These are phyloP conservation scores for Buxus sempervirens DNA, from an alignment of 164 flowering plant species.

Conservation along the genomic window DNA sequence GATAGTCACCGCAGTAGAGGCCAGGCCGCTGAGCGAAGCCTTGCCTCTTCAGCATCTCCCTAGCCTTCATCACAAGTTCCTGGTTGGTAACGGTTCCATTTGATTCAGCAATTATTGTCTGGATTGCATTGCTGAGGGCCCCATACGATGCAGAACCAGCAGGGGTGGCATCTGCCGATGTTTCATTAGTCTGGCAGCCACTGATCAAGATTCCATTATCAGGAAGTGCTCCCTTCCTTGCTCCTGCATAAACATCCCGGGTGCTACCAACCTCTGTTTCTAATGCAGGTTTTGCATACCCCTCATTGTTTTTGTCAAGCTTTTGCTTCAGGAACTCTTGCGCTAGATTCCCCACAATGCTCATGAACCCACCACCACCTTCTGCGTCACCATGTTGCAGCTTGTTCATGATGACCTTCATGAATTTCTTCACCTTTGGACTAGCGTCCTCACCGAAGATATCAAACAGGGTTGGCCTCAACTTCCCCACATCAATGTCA, in stretches of 20 bases:
- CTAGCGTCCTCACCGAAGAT: conserved; percentile 86
- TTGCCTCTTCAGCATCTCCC: conserved; percentile 64
- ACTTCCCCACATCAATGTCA: conserved; percentile 87
- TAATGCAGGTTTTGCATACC: conserved; percentile 71
- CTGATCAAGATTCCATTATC: conserved; percentile 66
- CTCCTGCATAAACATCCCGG: conserved; percentile 77
- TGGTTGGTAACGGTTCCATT: conserved; percentile 53
- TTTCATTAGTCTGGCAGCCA: conserved; percentile 89
- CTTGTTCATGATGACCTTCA: conserved; percentile 67
- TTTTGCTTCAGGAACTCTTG: conserved; percentile 77
- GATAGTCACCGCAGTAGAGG: conserved; percentile 73
- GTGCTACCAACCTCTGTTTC: conserved; percentile 58
- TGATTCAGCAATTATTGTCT: conserved; percentile 56
- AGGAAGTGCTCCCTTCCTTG: conserved; percentile 48
- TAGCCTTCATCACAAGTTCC: conserved; percentile 64
- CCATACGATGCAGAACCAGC: conserved; percentile 73
- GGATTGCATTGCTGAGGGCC: conserved; percentile 95
- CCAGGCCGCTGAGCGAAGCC: conserved; percentile 93
- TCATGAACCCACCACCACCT: conserved; percentile 57
- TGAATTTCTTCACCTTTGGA: conserved; percentile 96
- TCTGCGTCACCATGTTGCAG: conserved; percentile 42
- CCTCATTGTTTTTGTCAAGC: conserved; percentile 63
- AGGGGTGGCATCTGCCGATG: conserved; percentile 89
- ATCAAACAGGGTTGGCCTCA: conserved; percentile 78
- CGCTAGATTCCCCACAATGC: conserved; percentile 69